A percentile compares a stretch with the other conserved stretches of the same genome.
phyloP scores from a whole-genome alignment of 495 filamentous ascomycete genomes.

The Podospora didyma region DNA sequence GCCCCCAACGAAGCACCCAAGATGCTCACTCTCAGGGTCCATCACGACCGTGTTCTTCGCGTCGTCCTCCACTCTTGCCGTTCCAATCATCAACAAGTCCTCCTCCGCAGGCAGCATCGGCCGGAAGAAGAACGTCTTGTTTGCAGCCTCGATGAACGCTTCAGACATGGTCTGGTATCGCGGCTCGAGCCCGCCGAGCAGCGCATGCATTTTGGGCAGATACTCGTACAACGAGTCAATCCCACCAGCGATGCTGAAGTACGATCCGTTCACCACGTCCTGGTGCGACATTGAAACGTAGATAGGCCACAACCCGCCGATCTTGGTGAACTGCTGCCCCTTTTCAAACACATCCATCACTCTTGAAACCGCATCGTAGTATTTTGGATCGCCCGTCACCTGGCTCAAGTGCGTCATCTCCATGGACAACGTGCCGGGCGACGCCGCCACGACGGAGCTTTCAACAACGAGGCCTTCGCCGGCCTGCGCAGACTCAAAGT shows the following conservation, averaged over 20 bases:
- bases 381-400: constrained; percentile 77
- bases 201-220: constrained; percentile 64
- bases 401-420: constrained; percentile 87
- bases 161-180: constrained; percentile 78
- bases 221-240: constrained; percentile 91
- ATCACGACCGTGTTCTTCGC: constrained; percentile 18
- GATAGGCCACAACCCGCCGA: constrained; percentile 83
- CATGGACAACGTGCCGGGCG: constrained; percentile 58
- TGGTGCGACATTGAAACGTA: constrained; percentile 56
- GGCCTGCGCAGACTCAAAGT: constrained; percentile 46
- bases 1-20: constrained; percentile 75
- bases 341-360: constrained; percentile 74
- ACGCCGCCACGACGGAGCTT: constrained; percentile 28
- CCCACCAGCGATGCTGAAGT: constrained; percentile 68
- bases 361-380: constrained; percentile 83
- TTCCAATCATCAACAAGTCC: constrained; percentile 66
- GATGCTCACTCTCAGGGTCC: constrained; percentile 40
- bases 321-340: constrained; percentile 60
- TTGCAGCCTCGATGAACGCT: constrained; percentile 59
- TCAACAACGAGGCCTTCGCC: constrained; percentile 31
- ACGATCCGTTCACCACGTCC: constrained; percentile 31
- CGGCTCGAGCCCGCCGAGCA: constrained; percentile 70
- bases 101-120: constrained; percentile 68
- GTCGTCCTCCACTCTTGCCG: constrained; percentile 22
- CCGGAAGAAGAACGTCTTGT: constrained; percentile 67